Percentiles rank a stretch among this genome's conserved stretches.
These are phyloP conservation scores for Rhodotorula sp. DNA, from an alignment of 1,284 basidiomycete species.

Conservation along the genomic window DNA sequence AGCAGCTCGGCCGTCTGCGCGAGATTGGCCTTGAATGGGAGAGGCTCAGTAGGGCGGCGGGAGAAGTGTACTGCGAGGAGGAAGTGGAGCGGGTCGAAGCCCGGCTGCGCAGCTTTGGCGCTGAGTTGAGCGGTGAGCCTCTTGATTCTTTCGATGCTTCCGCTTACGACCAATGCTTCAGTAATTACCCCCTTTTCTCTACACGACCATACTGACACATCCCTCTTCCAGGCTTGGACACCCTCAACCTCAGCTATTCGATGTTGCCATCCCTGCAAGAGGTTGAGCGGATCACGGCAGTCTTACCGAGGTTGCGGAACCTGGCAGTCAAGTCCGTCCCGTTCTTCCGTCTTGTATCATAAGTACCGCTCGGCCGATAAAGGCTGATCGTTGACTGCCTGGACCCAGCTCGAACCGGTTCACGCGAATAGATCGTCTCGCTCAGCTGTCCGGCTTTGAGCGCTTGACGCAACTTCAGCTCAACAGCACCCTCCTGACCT, in stretches of 20 bases:
- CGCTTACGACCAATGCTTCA: neutral
- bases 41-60: slow-evolving; percentile 57
- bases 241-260: slow-evolving; percentile 78
- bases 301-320: slow-evolving; percentile 65
- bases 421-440: slow-evolving; percentile 48
- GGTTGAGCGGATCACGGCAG: slow-evolving; percentile 65
- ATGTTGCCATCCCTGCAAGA: slow-evolving; percentile 72
- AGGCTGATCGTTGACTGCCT: neutral
- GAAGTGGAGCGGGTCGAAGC: slow-evolving; percentile 50
- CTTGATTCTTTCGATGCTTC: neutral
- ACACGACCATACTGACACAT: neutral
- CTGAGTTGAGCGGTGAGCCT: slow-evolving; percentile 11
- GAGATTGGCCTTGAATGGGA: slow-evolving; percentile 76
- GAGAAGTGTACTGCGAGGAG: neutral
- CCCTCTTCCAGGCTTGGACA: slow-evolving; percentile 64
- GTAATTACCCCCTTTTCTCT: neutral
- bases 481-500: slow-evolving; percentile 70
- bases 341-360: slow-evolving; percentile 1
- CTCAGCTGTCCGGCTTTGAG: slow-evolving; percentile 56
- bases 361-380: neutral
- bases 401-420: slow-evolving; percentile 64
- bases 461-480: slow-evolving; percentile 68
- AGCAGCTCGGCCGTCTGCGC: slow-evolving; percentile 66
- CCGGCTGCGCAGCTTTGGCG: neutral
- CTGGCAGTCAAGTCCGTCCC: slow-evolving; percentile 71